Base-by-base conservation (phyloP, 306 rosid species). In the Cucurbita moschata region DNA sequence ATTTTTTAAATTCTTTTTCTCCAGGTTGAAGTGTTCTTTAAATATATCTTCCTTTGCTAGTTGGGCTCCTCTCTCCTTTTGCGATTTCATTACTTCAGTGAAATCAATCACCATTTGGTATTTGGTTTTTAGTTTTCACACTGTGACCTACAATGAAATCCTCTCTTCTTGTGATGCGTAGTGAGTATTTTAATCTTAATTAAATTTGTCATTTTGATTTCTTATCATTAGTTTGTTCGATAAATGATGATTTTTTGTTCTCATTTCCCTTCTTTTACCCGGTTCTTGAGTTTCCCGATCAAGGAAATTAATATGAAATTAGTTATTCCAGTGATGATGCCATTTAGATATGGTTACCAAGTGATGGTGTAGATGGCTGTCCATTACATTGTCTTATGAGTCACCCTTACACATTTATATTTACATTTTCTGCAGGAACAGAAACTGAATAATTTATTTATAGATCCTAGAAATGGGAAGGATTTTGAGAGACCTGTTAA, bases 401-500 rank as follows among this genome's bases (percentile, higher is more conserved):
- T 38, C 49, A 42, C 16, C 16, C 53, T 65, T 40, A 16, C 15
- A 62, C n/a, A 39, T 64, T 40, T n/a, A 40, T 64, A n/a, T 74
- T 58, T 40, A 75, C 75, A 21, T 65, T 74, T 44, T 51, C 67
- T 79, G 82, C 88, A 94, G 98, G 97, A 87, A 16, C 88, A 89
- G 81, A 85, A 89, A 54, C 78, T 80, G 82, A 86, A 82, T 75
- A 87, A 86, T 46, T 68, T 84, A 70, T 83, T 74, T 54, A 80
- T 80, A 53, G 96, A 90, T 82, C 84, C 91, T 50, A 77, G 75
- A 63, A 80, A 71, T 77, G 92, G 73, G 74, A 82, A 79, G 84
- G 98, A 94, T 63, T 83, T 81, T 63, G 88, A 82, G 84, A 83
- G 87, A 75, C 86, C 94, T 52, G 82, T 87, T 77, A 83, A 83